A percentile compares a stretch with the other conserved stretches of the same genome.
Conservation (phyloP, 1,284 basidiomycete genomes). For the Melampsora abietis-canadensis region DNA sequence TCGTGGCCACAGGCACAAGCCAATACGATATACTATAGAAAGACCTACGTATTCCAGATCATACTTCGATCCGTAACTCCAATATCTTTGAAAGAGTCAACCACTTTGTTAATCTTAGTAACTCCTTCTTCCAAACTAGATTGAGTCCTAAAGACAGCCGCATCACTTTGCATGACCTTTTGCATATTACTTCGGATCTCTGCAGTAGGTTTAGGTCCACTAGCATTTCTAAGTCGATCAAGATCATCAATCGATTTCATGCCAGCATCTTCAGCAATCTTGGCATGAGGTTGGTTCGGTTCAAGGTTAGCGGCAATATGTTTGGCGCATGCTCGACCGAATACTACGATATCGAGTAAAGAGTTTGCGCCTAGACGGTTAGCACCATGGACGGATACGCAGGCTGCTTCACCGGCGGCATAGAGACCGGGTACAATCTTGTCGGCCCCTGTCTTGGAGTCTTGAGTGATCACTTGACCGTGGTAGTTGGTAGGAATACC, state of each 20-base stretch:
- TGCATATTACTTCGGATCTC: slow-evolving; percentile 94
- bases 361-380: slow-evolving; percentile 99
- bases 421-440: slow-evolving; percentile 94
- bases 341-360: slow-evolving; percentile 96
- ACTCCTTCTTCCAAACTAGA: slow-evolving; percentile 87
- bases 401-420: slow-evolving; percentile 97
- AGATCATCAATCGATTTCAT: slow-evolving; percentile 80
- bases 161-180: slow-evolving; percentile 80
- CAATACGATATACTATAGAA: background rate
- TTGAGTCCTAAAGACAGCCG: slow-evolving; percentile 70
- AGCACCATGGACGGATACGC: slow-evolving; percentile 97
- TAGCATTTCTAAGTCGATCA: slow-evolving; percentile 78
- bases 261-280: slow-evolving; percentile 82
- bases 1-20: background rate
- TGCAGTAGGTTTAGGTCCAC: slow-evolving; percentile 80
- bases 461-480: slow-evolving; percentile 78
- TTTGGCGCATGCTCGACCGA: slow-evolving; percentile 95
- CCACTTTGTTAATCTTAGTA: slow-evolving; percentile 76
- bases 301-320: slow-evolving; percentile 90
- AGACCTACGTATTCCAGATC: slow-evolving; percentile 95
- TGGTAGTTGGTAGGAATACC: slow-evolving; percentile 99
- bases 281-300: slow-evolving; percentile 87
- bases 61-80: slow-evolving; percentile 96
- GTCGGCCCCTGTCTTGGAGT: slow-evolving; percentile 72
- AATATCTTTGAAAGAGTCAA: slow-evolving; percentile 81